These are phyloP conservation scores for Boletellus ananas DNA, from an alignment of 768 basidiomycete genomes.

Conservation along the genomic window DNA sequence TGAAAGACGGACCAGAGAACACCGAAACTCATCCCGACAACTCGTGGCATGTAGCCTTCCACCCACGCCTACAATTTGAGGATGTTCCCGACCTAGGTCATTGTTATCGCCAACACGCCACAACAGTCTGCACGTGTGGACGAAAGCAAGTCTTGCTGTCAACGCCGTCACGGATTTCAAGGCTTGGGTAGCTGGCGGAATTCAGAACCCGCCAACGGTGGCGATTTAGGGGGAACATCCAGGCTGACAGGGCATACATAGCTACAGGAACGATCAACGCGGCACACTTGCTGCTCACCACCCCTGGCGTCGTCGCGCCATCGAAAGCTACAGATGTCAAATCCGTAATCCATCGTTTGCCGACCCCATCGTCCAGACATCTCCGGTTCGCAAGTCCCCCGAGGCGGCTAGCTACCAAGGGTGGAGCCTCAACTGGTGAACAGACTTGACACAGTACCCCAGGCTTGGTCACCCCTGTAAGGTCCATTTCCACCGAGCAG, in stretches of 20 bases:
- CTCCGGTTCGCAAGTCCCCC: neutral
- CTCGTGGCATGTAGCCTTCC: conserved; percentile 6
- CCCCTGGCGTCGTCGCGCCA: neutral
- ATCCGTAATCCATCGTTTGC: too few relatives aligned
- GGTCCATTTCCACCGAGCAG: neutral
- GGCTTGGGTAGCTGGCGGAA: conserved; percentile 1
- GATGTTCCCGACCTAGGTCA: neutral
- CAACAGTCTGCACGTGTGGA: neutral
- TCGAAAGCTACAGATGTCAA: neutral
- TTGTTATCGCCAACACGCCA: conserved; percentile 7
- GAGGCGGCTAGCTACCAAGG: neutral
- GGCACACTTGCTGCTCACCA: neutral
- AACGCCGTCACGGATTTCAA: conserved; percentile 3
- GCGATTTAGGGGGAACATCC: neutral
- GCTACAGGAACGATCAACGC: conserved; percentile 1
- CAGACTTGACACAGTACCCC: neutral
- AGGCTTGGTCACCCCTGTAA: neutral
- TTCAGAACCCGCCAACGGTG: neutral
- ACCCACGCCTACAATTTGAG: neutral
- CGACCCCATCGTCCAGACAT: neutral
- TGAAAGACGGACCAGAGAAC: neutral
- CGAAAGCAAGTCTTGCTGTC: neutral
- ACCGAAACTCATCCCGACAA: neutral
- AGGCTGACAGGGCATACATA: neutral
- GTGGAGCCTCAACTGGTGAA: neutral